phyloP scores from a whole-genome alignment of 2,329 filamentous ascomycete species.

The Aureobasidium subglaciale region DNA sequence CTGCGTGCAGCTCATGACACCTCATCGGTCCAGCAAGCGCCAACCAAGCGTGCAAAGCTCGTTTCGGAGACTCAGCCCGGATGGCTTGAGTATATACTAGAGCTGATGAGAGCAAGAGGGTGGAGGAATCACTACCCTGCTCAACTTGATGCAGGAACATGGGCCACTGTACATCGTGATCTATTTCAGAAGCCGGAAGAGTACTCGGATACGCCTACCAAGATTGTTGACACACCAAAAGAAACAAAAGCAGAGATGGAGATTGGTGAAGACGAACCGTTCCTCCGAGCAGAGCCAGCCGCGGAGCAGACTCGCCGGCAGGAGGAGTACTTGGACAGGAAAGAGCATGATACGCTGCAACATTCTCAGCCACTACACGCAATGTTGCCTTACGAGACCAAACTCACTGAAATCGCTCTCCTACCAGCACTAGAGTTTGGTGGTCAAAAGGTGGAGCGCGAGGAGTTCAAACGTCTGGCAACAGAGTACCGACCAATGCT shows the following conservation, averaged over 20 bases:
- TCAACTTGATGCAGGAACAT: conserved; percentile 46
- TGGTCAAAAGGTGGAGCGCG: conserved; percentile 42
- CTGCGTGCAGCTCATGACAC: conserved; percentile 35
- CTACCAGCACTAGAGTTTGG: conserved; percentile 59
- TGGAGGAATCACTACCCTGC: conserved; percentile 78
- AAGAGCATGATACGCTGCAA: conserved; percentile 46
- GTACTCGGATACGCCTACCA: conserved; percentile 26
- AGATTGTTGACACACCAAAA: background rate
- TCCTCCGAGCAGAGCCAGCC: conserved; percentile 27
- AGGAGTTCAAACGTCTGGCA: conserved; percentile 40
- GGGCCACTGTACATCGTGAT: conserved; percentile 73
- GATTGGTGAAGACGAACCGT: conserved; percentile 26
- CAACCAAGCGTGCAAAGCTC: conserved; percentile 40
- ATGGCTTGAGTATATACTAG: conserved; percentile 72
- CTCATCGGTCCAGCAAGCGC: conserved; percentile 17
- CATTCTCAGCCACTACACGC: conserved; percentile 38
- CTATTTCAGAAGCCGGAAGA: conserved; percentile 67
- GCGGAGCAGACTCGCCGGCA: conserved; percentile 27
- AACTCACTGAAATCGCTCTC: conserved; percentile 41
- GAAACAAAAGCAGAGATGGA: conserved; percentile 7
- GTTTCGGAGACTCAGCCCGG: conserved; percentile 64
- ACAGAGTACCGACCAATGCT: conserved; percentile 53
- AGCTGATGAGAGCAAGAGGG: conserved; percentile 66
- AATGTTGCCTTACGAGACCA: conserved; percentile 41
- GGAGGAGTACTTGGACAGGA: conserved; percentile 18